phyloP scores from a whole-genome alignment of 129 eudicot species.

The Centella asiatica region DNA sequence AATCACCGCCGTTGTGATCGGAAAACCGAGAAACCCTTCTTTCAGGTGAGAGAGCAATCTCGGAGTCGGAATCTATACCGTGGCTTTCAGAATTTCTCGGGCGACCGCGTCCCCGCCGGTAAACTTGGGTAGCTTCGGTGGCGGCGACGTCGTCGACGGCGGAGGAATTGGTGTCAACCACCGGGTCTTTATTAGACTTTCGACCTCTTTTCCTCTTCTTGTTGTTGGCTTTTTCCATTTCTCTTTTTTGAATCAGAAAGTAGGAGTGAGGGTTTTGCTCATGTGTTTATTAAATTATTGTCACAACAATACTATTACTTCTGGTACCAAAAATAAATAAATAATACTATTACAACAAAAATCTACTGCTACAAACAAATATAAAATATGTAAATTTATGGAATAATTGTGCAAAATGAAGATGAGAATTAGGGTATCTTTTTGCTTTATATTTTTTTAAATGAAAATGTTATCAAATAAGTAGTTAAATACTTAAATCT shows the following conservation, averaged over 20 bases:
- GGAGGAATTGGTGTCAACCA: constrained; percentile 11
- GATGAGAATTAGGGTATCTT: no score
- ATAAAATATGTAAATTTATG: no score
- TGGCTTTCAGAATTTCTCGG: constrained; percentile 20
- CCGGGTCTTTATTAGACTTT: constrained; percentile 20
- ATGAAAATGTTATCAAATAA: no score
- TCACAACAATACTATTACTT: no score
- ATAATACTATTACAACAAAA: no score
- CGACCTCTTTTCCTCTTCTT: constrained; percentile 28
- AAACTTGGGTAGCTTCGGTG: constrained; percentile 5
- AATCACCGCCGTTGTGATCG: constrained; percentile 23
- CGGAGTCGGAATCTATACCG: constrained; percentile 4
- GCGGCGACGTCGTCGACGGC: constrained; percentile 18
- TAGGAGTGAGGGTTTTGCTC: not conserved
- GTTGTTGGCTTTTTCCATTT: constrained; percentile 26
- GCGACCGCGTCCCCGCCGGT: constrained; percentile 27
- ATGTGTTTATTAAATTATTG: not conserved
- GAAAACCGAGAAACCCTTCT: constrained; percentile 20
- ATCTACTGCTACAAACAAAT: no score
- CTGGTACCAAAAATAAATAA: no score
- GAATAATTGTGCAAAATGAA: no score
- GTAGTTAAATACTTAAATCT: no score
- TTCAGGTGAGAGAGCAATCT: constrained; percentile 29
- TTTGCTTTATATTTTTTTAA: no score
- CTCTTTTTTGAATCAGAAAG: not conserved